Conservation (phyloP, 305 asterid genomes). For the Fraxinus greggii region DNA sequence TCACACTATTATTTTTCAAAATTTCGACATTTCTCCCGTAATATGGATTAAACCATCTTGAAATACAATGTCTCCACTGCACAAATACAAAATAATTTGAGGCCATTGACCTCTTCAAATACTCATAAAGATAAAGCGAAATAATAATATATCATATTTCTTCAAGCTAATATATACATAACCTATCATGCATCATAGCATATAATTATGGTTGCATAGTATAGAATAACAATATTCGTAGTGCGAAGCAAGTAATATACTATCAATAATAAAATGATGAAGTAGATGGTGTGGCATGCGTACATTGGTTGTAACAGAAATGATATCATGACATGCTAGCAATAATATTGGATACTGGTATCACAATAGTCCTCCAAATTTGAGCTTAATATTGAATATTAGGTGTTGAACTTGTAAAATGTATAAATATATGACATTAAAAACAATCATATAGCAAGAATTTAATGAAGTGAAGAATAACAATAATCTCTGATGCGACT, state of each 20-base stretch:
- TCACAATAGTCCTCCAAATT: neutral
- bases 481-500: neutral
- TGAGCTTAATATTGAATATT: neutral
- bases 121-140: neutral
- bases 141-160: neutral
- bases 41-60: neutral
- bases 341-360: neutral
- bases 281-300: neutral
- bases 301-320: neutral
- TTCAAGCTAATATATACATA: neutral
- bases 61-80: neutral
- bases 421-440: neutral
- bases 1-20: neutral
- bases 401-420: neutral
- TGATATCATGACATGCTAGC: neutral
- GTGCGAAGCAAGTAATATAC: neutral
- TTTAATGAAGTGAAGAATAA: neutral
- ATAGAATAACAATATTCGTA: neutral
- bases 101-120: neutral
- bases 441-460: neutral
- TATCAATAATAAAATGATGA: neutral
- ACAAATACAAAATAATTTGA: neutral
- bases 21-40: neutral
- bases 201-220: neutral
- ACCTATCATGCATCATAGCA: neutral